These are phyloP conservation scores for Fonticula alba DNA, from an alignment of 78 protist genomes.

Conservation along the genomic window DNA sequence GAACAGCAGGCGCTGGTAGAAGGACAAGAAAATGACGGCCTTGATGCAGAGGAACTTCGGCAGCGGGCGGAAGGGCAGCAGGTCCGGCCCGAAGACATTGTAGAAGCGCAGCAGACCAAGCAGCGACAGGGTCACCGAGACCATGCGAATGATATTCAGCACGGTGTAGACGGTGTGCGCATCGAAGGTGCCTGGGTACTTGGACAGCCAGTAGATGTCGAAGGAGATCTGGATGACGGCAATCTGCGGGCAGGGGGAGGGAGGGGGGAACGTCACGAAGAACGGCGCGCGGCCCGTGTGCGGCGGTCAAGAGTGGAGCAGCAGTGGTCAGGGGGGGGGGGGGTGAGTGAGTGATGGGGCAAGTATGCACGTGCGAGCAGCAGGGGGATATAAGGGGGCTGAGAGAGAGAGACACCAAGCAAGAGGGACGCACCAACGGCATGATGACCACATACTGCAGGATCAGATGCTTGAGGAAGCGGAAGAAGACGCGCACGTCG, in stretches of 20 bases:
- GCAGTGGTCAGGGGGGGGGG: not conserved
- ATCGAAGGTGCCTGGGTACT: not conserved
- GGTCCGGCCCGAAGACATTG: not conserved
- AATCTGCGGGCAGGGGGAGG: too few relatives aligned
- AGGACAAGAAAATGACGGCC: conserved; percentile 31
- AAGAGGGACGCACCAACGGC: conserved; percentile 5
- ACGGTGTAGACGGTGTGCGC: not conserved
- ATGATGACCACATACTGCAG: conserved; percentile 22
- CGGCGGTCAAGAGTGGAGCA: too few relatives aligned
- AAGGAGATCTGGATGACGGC: not conserved
- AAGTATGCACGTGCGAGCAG: not conserved
- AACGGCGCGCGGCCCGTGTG: too few relatives aligned
- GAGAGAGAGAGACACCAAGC: conserved; percentile 3
- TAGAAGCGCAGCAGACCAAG: conserved; percentile 17
- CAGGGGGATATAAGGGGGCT: not conserved
- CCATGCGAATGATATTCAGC: not conserved
- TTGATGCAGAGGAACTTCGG: conserved; percentile 32
- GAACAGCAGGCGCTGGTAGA: conserved; percentile 21
- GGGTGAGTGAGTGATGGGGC: not conserved
- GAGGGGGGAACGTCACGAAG: too few relatives aligned
- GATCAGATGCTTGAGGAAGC: not conserved
- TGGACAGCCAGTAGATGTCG: not conserved
- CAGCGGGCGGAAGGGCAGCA: conserved; percentile 13
- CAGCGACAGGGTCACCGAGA: not conserved
- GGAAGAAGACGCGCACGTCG: too few relatives aligned